Evolutionary conservation across 148 eudicot species (phyloP).

Genomic region (Rhododendron ovatum): DNA sequence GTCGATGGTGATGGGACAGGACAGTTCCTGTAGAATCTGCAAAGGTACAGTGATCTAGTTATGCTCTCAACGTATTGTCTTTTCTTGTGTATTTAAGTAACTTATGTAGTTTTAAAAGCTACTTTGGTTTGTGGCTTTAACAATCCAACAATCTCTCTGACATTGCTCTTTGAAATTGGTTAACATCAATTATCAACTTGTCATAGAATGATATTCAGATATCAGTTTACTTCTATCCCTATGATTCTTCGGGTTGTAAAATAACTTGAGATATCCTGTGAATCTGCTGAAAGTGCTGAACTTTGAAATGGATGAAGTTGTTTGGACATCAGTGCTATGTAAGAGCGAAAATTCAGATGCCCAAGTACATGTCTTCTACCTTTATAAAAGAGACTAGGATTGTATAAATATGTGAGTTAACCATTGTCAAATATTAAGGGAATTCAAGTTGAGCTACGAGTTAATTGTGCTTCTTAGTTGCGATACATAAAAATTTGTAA

Average conservation of each 20-base stretch:
- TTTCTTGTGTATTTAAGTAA: not conserved
- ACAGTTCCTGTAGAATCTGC: slow-evolving; percentile 96
- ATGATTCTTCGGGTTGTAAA: not conserved
- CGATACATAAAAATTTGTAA: not conserved
- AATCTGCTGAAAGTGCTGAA: not conserved
- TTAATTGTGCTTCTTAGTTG: not conserved
- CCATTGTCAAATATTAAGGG: not conserved
- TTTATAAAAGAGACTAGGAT: not conserved
- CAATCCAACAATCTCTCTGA: not conserved
- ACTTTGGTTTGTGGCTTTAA: not conserved
- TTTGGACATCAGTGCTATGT: not conserved
- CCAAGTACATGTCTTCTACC: not conserved
- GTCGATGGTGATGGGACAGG: slow-evolving; percentile 80
- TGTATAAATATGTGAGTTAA: not conserved
- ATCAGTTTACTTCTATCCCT: not conserved
- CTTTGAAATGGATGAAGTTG: not conserved
- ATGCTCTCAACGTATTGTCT: not conserved
- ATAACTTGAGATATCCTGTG: not conserved
- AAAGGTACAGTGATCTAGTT: slow-evolving; percentile 46
- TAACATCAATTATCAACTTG: not conserved
- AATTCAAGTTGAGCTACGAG: not conserved
- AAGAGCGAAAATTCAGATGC: not conserved
- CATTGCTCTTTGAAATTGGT: not conserved
- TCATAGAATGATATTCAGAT: not conserved
- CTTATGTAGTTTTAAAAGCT: not conserved